These are phyloP conservation scores for Fraxinus americana DNA, from an alignment of 257 asterid species.

Conservation along the genomic window DNA sequence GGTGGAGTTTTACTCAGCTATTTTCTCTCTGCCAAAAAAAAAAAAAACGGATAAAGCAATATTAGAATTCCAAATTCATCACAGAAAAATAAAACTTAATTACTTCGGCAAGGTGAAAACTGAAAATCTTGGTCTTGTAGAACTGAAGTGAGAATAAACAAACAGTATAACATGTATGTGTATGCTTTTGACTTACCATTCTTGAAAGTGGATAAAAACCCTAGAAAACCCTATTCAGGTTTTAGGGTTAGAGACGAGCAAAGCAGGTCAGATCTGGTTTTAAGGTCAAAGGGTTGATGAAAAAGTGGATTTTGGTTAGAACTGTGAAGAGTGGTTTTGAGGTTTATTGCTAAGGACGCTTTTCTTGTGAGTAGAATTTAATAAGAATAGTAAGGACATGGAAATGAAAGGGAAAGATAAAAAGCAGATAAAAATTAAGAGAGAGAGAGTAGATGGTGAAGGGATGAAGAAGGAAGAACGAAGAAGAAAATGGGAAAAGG, in stretches of 20 bases:
- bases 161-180: no score
- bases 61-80: not conserved
- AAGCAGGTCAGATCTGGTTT: conserved; percentile 46
- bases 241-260: conserved; percentile 29
- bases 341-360: conserved; percentile 33
- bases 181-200: conserved; percentile 13
- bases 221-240: conserved; percentile 29
- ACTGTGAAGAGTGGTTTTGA: conserved; percentile 16
- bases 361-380: conserved; percentile 83
- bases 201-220: conserved; percentile 16
- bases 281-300: conserved; percentile 14
- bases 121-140: not conserved
- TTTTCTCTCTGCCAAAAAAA: not conserved
- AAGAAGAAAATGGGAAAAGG: not conserved
- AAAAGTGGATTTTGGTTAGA: conserved; percentile 3
- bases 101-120: not conserved
- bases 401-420: not conserved
- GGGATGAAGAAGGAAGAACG: not conserved
- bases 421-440: conserved; percentile 14
- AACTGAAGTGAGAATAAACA: not conserved
- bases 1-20: conserved; percentile 26
- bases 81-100: no score
- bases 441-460: not conserved
- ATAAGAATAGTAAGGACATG: conserved; percentile 37
- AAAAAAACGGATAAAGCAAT: conserved; percentile 1